Conservation (phyloP, 2,329 filamentous ascomycete genomes). For the Hypoxylon sp. region DNA sequence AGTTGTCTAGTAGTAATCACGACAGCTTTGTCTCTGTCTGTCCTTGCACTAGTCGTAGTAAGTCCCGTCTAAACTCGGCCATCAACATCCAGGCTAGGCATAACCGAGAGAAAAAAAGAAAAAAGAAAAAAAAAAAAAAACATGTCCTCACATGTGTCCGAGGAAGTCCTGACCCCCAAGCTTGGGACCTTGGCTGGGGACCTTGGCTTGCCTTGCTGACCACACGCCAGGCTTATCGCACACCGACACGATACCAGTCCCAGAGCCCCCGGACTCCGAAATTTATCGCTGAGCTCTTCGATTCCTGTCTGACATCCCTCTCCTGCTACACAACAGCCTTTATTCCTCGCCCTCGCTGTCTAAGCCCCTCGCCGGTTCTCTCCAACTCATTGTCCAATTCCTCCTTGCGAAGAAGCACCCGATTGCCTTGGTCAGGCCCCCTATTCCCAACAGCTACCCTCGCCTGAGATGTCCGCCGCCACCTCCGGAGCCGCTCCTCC, state of each 20-base stretch:
- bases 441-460: conserved; percentile 60
- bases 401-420: conserved; percentile 80
- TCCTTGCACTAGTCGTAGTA: neutral
- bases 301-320: conserved; percentile 17
- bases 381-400: conserved; percentile 11
- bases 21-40: neutral
- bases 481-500: conserved; percentile 59
- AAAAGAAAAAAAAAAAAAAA: no score
- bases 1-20: no score
- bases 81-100: neutral
- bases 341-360: conserved; percentile 21
- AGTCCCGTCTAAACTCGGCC: neutral
- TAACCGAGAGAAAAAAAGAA: no score
- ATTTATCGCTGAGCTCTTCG: conserved; percentile 5
- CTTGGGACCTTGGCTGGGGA: conserved; percentile 15
- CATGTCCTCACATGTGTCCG: conserved; percentile 27
- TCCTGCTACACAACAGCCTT: conserved; percentile 4
- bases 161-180: conserved; percentile 18
- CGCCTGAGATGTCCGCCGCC: conserved; percentile 68
- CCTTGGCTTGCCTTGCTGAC: no score
- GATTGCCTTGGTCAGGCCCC: conserved; percentile 99
- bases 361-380: conserved; percentile 4
- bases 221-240: conserved; percentile 27
- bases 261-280: conserved; percentile 21
- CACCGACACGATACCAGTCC: conserved; percentile 33